These are phyloP conservation scores for Byssoonygena ceratinophila DNA, from an alignment of 2,329 filamentous ascomycete genomes.

Conservation along the genomic window DNA sequence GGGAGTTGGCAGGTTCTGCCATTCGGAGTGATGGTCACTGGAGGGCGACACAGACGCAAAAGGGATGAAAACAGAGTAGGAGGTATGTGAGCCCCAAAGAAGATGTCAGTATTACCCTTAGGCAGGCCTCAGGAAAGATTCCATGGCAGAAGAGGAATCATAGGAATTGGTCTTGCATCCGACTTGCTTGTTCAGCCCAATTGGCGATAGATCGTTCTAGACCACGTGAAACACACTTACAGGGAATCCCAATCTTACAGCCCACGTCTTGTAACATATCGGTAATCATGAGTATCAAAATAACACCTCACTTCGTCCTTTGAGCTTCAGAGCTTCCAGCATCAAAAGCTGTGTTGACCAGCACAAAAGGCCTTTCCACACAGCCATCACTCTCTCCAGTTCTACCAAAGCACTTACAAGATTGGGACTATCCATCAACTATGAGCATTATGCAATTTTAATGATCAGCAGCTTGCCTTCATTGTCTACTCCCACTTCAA, in stretches of 20 bases:
- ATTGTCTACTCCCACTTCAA: neutral
- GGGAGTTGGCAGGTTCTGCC: slow-evolving; percentile 28
- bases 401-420: neutral
- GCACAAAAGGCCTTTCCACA: neutral
- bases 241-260: neutral
- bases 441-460: neutral
- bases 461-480: neutral
- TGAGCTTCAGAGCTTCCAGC: neutral
- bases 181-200: neutral
- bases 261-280: too few species aligned
- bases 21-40: slow-evolving; percentile 19
- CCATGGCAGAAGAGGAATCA: neutral
- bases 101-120: neutral
- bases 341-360: neutral
- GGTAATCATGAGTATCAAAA: neutral
- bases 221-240: neutral
- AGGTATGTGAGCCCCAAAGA: neutral
- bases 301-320: neutral
- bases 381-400: neutral
- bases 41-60: neutral
- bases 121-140: neutral
- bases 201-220: neutral
- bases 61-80: neutral
- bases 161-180: neutral
- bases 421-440: neutral